A percentile compares a stretch with the other conserved stretches of the same genome.
Evolutionary conservation across 2,329 filamentous ascomycete genomes (phyloP).

Genomic region (Colletotrichum lindemuthianum): DNA sequence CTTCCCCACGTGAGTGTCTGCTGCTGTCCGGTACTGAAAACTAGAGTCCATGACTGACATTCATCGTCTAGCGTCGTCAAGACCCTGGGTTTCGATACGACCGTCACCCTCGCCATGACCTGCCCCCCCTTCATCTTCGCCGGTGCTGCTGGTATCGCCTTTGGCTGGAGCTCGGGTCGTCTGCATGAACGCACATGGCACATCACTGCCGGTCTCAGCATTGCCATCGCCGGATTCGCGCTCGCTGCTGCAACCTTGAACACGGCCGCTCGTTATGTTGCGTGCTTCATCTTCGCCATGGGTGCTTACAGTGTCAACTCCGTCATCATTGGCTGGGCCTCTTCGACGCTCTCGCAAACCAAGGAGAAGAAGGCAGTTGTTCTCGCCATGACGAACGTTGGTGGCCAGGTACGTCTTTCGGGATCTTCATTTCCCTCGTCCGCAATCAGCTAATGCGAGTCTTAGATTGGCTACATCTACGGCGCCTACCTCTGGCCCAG

Average conservation of each 20-base stretch:
- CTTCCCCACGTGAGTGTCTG: conserved; percentile 48
- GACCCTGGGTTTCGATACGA: conserved; percentile 59
- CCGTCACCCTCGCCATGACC: conserved; percentile 61
- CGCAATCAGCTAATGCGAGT: not conserved
- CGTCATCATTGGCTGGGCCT: conserved; percentile 56
- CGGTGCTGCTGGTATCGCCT: conserved; percentile 55
- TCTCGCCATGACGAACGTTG: conserved; percentile 59
- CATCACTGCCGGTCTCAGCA: conserved; percentile 54
- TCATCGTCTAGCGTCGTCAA: conserved; percentile 50
- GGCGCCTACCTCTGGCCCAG: conserved; percentile 62
- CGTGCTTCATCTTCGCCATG: conserved; percentile 54
- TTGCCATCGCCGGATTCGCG: conserved; percentile 55
- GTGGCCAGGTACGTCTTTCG: conserved; percentile 45
- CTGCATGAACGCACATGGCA: conserved; percentile 61
- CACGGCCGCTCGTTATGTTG: conserved; percentile 51
- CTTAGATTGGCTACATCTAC: conserved; percentile 57
- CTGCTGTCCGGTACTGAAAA: not conserved
- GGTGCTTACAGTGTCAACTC: conserved; percentile 53
- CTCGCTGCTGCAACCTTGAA: conserved; percentile 50
- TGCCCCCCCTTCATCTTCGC: conserved; percentile 63
- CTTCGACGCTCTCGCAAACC: conserved; percentile 55
- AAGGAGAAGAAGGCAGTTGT: conserved; percentile 60
- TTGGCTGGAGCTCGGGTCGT: conserved; percentile 60
- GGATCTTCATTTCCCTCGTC: not conserved
- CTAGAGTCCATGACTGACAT: not conserved